Base-by-base conservation (phyloP, 768 basidiomycete genomes). In the Pulveroboletus frians region DNA sequence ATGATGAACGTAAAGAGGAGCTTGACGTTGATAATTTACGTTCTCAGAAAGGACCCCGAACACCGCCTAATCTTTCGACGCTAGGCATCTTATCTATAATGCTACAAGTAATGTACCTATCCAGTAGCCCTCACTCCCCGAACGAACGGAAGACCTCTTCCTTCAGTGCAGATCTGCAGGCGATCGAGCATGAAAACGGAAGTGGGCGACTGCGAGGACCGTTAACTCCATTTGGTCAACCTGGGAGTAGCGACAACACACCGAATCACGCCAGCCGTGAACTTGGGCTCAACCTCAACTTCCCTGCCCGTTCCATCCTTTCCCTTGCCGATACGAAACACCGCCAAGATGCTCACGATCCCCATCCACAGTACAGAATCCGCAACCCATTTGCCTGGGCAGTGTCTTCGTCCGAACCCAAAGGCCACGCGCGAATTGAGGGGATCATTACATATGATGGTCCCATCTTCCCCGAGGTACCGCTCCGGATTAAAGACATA, bases 231-330 rank as follows among this genome's bases (percentile, higher is more conserved):
- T 45, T 42, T 45, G 32, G 41, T 17, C 46, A 37, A 49, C 47
- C 26, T 17, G 30, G 23, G 29, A 47, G 51, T 40, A 23, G 3
- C 5, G 23, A 44, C 47, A 35, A 54, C 67, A n/a, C 13, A 68
- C 66, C 59, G 61, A 52, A 69, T 53, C 31, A 70, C 59, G n/a
- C 66, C 66, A 36, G 60, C 47, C 9, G 59, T 65, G 53, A 68
- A 69, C 15, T 63, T 53, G 49, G 64, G 62, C 39, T 57, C 62
- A 0, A 61, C 55, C 34, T 57, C 60, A 14, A 67, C 30, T 27
- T 46, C 62, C n/a, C 30, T 52, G 20, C 67, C 66, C 23, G n/a
- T 30, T 17, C 29, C 37, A 23, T 63, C 67, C 51, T 45, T 69
- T 32, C 41, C 30, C 46, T 59, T 63, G 15, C 53, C 54, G 1